Evolutionary conservation across 202 grass and related monocot genomes (phyloP), one percentile per base, ranked within the genome.

Genomic region (Zoysia matrella): DNA sequence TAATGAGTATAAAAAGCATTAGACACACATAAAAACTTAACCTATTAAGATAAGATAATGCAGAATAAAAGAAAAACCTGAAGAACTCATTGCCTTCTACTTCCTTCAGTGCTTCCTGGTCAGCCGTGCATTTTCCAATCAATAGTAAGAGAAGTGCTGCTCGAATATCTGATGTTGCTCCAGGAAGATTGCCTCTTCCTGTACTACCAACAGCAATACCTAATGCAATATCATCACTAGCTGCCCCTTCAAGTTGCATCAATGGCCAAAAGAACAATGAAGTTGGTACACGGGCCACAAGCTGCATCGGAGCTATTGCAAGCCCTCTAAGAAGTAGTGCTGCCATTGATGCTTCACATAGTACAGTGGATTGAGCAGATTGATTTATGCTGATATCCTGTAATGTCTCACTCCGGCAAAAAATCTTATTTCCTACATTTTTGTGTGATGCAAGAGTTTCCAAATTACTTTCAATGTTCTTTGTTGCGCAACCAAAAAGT

Each of bases 71-170:
- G 85, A 44, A 53, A 48, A 81, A 98, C 96, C 93, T 96, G 81
- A 99, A 99, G 69, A 96, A 99, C 60, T 96, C 96, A 45, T 96
- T 99, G 83, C 96, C 96, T 93, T 90, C 96, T 42, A 99, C 91
- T 88, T 99, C 96, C 40, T 82, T 82, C 85, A 99, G 87, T 78
- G 96, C 96, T 69, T 90, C 92, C 55, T 86, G 86, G 77, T 99
- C 93, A 88, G 92, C 91, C 71, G 89, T 99, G 81, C 96, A 99
- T 89, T 99, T 99, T 80, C 96, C 96, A 86, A 99, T 90, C 75
- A 99, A 79, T 80, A 99, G 87, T 77, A 99, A 85, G n/a, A 99
- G 87, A 75, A 99, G 87, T 36, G 96, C 89, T 50, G 96, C 91
- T 83, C 96, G 78, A 82, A 99, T 99, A 83, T 99, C 96, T 89